Evolutionary conservation across 2,329 filamentous ascomycete species (phyloP), one percentile per base, ranked within the genome.

Genomic region (Penicillium sp.): DNA sequence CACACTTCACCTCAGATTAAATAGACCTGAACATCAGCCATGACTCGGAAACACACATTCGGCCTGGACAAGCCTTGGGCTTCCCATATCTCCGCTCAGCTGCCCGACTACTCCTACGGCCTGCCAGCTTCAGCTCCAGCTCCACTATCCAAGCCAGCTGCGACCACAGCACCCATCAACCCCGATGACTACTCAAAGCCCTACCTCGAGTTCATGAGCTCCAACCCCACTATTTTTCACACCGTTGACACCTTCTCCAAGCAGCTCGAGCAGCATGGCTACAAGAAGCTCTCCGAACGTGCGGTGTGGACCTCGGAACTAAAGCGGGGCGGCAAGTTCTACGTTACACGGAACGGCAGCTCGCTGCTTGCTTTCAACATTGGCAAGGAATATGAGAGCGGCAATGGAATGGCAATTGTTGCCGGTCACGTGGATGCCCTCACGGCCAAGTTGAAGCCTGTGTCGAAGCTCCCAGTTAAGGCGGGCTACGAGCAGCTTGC

Each of bases 181-280:
- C 75, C 78, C 4, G 86, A 87, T 68, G 82, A 81, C 57, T 96
- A 92, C 73, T 90, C 90, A 9, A 82, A 91, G 76, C 91, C 92
- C 1, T 97, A 96, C 73, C 88, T 89, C 72, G 84, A 91, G 52
- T 98, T 97, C 72, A 84, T 98, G 79, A 90, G 87, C 45, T 84
- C 90, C 60, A 96, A 97, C 71, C 95, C 95, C 0, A 98, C 95
- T 9, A 85, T 97, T 47, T 99, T 96, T 74, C 95, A 99, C 70
- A 87, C 91, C 1, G 92, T 97, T 27, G 84, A 87, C 56, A 85
- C 91, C 66, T 91, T 96, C 72, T 87, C 88, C 68, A 80, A 82
- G 56, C 87, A 92, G 68, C 83, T 97, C 48, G 80, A 83, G 60
- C 82, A 85, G 39, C 81, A 85, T 37, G 93, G 91, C 45, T 99